Evolutionary conservation across 352 stramenopile species (phyloP), one percentile per base, ranked within the genome.

Genomic region (Pythium aquatile): DNA sequence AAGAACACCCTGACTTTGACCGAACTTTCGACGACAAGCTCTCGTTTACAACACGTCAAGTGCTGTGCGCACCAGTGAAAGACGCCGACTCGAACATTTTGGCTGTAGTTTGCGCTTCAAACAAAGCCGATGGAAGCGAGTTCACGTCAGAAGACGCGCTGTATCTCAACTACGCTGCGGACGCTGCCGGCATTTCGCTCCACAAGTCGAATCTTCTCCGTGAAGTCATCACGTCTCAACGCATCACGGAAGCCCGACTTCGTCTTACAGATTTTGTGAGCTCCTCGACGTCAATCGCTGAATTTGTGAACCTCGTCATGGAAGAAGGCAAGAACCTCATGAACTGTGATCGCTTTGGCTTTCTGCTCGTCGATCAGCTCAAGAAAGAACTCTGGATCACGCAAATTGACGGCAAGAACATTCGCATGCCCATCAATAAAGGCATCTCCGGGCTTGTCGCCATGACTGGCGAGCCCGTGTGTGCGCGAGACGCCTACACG

Each of bases 371-470:
- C 8, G 81, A 91, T 28, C 81, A 91, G 47, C 80, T 91, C 60
- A 91, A 91, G 54, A 81, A 88, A 44, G 81, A 91, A 57, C 74
- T 91, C 35, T 91, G 81, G 79, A 91, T 91, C 56, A 91, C 81
- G 20, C 79, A 74, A 28, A 75, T 79, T 24, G 58, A 60, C 14
- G n/a, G 39, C 20, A 51, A 61, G 17, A 61, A 52, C 30, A 82
- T 90, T 17, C 79, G 81, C 3, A 82, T 77, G 58, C 81, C 79
- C 4, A 87, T 91, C 37, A 87, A 91, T 65, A 72, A 76, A 26
- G 81, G 81, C 2, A 86, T 88, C 57, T 88, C 79, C 1, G 81
- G 81, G 1, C 75, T 91, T 20, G 81, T 91, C 13, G 81, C 81
- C 0, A 88, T 78, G 24, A 91, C 81, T 0, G 81, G 81, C 0